Evolutionary conservation across 331 rosid genomes (phyloP).

Genomic region (Quercus tomentella): DNA sequence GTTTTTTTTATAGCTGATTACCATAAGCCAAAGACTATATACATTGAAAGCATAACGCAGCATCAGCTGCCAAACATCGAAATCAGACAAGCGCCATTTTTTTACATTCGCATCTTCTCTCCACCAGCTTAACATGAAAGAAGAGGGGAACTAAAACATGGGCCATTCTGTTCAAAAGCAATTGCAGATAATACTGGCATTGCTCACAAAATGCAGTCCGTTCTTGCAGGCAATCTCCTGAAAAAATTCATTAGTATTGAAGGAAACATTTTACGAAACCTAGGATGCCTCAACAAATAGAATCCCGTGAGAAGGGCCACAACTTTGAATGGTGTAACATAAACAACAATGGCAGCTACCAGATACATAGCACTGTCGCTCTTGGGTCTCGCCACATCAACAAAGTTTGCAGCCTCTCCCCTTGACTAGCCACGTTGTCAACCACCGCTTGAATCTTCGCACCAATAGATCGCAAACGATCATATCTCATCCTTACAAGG

Average conservation of each 20-base stretch:
- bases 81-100: no score
- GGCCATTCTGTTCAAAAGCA: no score
- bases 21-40: no score
- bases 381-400: conserved; percentile 45
- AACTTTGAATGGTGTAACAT: conserved; percentile 40
- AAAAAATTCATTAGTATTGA: conserved; percentile 34
- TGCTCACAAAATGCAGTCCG: conserved; percentile 31
- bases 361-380: conserved; percentile 29
- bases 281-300: conserved; percentile 40
- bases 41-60: no score
- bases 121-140: no score
- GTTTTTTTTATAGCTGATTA: no score
- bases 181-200: no score
- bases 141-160: no score
- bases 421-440: conserved; percentile 39
- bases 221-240: conserved; percentile 43
- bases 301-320: conserved; percentile 23
- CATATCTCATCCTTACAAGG: conserved; percentile 35
- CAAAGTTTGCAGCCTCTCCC: conserved; percentile 31
- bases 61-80: no score
- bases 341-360: conserved; percentile 21
- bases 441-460: conserved; percentile 39
- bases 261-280: conserved; percentile 22
- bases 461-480: conserved; percentile 34
- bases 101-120: no score